Percentiles rank a stretch among this genome's conserved stretches.
Conservation (phyloP, 2,329 filamentous ascomycete species). For the Berkeleyomyces rouxiae region DNA sequence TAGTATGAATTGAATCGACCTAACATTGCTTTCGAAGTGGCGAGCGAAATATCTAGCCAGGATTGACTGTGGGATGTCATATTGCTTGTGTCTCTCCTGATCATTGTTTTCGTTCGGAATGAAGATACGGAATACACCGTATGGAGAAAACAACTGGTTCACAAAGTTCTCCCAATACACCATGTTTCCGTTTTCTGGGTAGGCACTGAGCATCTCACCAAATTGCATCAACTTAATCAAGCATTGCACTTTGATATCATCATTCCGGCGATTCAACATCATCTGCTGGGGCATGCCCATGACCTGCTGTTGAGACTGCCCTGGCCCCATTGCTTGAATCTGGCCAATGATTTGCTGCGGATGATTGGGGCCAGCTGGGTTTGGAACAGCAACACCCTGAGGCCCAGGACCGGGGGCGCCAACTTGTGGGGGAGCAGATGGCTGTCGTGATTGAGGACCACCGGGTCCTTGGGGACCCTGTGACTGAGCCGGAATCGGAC, state of each 20-base stretch:
- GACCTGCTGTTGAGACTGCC: constrained; percentile 27
- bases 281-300: constrained; percentile 13
- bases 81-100: constrained; percentile 56
- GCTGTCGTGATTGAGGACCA: constrained; percentile 1
- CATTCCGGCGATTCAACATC: constrained; percentile 15
- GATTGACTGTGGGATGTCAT: constrained; percentile 68
- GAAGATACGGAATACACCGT: constrained; percentile 60
- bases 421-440: constrained; percentile 6
- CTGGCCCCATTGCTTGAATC: neutral
- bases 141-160: constrained; percentile 59
- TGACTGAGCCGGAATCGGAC: constrained; percentile 18
- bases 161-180: constrained; percentile 70
- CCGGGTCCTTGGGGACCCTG: constrained; percentile 1
- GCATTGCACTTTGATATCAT: constrained; percentile 38
- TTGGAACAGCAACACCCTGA: neutral
- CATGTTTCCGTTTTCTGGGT: constrained; percentile 47
- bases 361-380: constrained; percentile 1
- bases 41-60: constrained; percentile 81
- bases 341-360: constrained; percentile 3
- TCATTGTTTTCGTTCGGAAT: constrained; percentile 39
- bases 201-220: constrained; percentile 43
- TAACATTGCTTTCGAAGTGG: constrained; percentile 74
- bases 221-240: constrained; percentile 45
- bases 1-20: constrained; percentile 69
- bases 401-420: constrained; percentile 6